phyloP scores from a whole-genome alignment of 2,329 filamentous ascomycete species.

The Cladosporium sp. region DNA sequence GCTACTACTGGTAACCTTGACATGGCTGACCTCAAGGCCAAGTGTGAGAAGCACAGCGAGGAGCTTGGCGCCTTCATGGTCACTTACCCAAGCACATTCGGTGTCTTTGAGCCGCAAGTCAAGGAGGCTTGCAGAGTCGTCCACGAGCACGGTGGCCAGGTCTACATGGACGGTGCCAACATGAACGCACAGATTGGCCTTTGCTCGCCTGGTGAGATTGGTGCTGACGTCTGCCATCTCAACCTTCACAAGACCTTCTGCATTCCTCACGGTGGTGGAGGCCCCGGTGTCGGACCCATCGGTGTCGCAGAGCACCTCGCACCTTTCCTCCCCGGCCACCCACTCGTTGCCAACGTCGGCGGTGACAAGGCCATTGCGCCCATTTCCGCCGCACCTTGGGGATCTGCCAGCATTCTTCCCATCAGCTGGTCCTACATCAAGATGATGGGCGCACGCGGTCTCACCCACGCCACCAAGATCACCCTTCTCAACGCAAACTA shows the following conservation, averaged over 20 bases:
- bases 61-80: conserved; percentile 93
- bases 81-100: conserved; percentile 92
- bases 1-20: conserved; percentile 85
- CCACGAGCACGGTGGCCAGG: conserved; percentile 83
- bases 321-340: conserved; percentile 73
- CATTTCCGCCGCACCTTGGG: conserved; percentile 80
- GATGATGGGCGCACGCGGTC: conserved; percentile 81
- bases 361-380: conserved; percentile 63
- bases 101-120: conserved; percentile 88
- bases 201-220: conserved; percentile 91
- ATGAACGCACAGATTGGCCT: conserved; percentile 98
- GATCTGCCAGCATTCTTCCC: conserved; percentile 86
- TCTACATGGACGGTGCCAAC: conserved; percentile 98
- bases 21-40: conserved; percentile 77
- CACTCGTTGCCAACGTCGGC: conserved; percentile 56
- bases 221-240: conserved; percentile 93
- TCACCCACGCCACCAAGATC: conserved; percentile 87
- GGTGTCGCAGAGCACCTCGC: conserved; percentile 81
- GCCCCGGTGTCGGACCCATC: conserved; percentile 90
- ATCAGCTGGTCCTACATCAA: conserved; percentile 96
- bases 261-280: conserved; percentile 93
- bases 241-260: conserved; percentile 99
- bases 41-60: conserved; percentile 83
- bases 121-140: conserved; percentile 84
- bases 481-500: conserved; percentile 98